Evolutionary conservation across 2,329 filamentous ascomycete genomes (phyloP).

Genomic region (Chaetomium sp.): DNA sequence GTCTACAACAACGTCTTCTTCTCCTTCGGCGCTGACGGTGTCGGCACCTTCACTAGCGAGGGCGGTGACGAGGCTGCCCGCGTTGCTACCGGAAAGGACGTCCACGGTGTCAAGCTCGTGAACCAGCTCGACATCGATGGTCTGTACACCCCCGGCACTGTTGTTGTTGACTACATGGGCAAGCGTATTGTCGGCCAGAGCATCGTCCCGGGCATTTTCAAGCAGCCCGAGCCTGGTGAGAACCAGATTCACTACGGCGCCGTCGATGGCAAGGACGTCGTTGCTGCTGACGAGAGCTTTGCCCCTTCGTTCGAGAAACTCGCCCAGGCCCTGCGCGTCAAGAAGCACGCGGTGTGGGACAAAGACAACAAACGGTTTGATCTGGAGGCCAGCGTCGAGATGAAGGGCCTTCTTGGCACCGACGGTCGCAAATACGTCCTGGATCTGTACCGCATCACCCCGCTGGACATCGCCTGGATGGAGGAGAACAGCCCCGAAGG

Average conservation of each 20-base stretch:
- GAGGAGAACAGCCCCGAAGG: constrained; percentile 66
- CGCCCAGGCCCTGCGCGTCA: constrained; percentile 86
- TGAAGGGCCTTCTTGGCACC: constrained; percentile 94
- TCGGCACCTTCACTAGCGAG: constrained; percentile 94
- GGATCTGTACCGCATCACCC: constrained; percentile 92
- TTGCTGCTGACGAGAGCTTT: constrained; percentile 88
- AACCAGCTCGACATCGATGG: constrained; percentile 97
- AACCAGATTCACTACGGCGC: constrained; percentile 99
- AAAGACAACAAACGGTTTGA: constrained; percentile 90
- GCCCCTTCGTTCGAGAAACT: constrained; percentile 83
- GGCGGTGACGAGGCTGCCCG: constrained; percentile 95
- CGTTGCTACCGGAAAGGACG: constrained; percentile 95
- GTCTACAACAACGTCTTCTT: constrained; percentile 99
- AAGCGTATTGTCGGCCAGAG: constrained; percentile 97
- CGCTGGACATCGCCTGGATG: constrained; percentile 86
- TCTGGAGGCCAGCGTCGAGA: constrained; percentile 93
- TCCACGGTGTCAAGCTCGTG: constrained; percentile 88
- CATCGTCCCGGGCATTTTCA: constrained; percentile 98
- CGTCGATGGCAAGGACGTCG: constrained; percentile 93
- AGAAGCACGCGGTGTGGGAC: constrained; percentile 96
- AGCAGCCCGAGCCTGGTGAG: constrained; percentile 94
- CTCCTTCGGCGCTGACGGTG: constrained; percentile 95
- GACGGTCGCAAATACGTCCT: constrained; percentile 98
- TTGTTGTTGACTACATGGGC: constrained; percentile 94
- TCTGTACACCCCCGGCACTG: constrained; percentile 91